Conservation (phyloP, 805 yeast species). For the Saccharomycopsis fermentans region DNA sequence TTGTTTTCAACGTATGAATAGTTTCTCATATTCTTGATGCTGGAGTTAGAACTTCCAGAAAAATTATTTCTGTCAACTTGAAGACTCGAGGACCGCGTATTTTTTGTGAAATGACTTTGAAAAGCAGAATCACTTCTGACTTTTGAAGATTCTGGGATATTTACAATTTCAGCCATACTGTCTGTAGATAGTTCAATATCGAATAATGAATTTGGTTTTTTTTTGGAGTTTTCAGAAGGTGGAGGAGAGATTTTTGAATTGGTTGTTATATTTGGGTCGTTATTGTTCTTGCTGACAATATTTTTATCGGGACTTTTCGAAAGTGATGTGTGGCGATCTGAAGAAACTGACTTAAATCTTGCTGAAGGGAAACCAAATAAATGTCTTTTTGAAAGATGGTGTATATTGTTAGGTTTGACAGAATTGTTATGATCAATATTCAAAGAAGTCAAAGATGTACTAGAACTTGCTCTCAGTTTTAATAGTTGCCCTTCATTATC, state of each 20-base stretch:
- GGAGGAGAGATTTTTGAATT: neutral
- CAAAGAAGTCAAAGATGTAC: slow-evolving; percentile 5
- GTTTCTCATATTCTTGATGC: neutral
- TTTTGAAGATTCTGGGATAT: slow-evolving; percentile 2
- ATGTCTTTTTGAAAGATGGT: slow-evolving; percentile 6
- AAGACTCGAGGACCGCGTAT: neutral
- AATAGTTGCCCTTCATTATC: neutral
- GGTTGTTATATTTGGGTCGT: neutral
- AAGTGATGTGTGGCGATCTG: slow-evolving; percentile 1
- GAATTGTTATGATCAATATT: neutral
- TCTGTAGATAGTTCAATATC: slow-evolving; percentile 10
- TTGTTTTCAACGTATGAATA: slow-evolving; percentile 1
- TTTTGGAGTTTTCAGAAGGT: neutral
- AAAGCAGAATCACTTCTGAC: neutral
- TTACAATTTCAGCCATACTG: slow-evolving; percentile 12
- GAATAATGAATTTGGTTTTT: slow-evolving; percentile 1
- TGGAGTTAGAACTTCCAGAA: neutral
- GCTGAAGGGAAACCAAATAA: slow-evolving; percentile 8
- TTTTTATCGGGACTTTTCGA: neutral
- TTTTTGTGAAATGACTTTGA: neutral
- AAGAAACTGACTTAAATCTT: slow-evolving; percentile 13
- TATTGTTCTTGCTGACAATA: neutral
- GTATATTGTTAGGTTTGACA: neutral
- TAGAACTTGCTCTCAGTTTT: slow-evolving; percentile 13
- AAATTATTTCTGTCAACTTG: neutral